Evolutionary conservation across 2,329 filamentous ascomycete species (phyloP).

Genomic region (Purpureocillium lavendulum): DNA sequence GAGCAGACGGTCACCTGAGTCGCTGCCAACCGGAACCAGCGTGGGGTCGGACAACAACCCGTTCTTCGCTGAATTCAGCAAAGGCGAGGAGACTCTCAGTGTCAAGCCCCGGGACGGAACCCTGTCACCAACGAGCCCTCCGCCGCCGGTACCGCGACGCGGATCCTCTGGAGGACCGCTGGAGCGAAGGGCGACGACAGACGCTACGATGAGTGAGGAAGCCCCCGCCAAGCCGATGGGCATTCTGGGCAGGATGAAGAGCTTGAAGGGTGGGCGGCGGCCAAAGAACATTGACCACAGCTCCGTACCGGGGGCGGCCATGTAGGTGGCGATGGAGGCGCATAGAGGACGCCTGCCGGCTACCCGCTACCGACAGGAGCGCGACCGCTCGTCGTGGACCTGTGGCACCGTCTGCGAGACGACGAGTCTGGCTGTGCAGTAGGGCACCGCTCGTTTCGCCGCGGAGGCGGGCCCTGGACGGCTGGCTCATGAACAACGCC

Average conservation of each 20-base stretch:
- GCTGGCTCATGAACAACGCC: no score
- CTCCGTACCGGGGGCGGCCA: conserved; percentile 24
- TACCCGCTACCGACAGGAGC: no score
- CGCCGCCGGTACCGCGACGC: conserved; percentile 33
- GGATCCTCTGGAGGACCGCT: conserved; percentile 33
- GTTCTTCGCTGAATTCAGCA: conserved; percentile 73
- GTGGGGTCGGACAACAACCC: conserved; percentile 49
- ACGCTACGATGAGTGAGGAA: conserved; percentile 32
- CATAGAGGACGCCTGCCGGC: no score
- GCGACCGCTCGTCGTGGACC: no score
- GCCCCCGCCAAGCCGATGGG: conserved; percentile 44
- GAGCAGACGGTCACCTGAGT: conserved; percentile 30
- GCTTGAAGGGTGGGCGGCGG: conserved; percentile 61
- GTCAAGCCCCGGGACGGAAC: conserved; percentile 31
- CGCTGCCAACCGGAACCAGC: conserved; percentile 23
- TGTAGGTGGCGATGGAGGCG: conserved; percentile 17
- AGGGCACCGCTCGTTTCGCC: no score
- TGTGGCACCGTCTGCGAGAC: no score
- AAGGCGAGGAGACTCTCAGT: conserved; percentile 42
- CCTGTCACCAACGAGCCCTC: conserved; percentile 49
- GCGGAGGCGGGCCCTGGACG: no score
- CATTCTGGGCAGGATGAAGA: conserved; percentile 73
- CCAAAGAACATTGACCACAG: conserved; percentile 19
- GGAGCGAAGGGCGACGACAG: conserved; percentile 58
- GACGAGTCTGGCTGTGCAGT: no score